Conservation (phyloP, 73 alveolate genomes). For the Durusdinium trenchii region DNA sequence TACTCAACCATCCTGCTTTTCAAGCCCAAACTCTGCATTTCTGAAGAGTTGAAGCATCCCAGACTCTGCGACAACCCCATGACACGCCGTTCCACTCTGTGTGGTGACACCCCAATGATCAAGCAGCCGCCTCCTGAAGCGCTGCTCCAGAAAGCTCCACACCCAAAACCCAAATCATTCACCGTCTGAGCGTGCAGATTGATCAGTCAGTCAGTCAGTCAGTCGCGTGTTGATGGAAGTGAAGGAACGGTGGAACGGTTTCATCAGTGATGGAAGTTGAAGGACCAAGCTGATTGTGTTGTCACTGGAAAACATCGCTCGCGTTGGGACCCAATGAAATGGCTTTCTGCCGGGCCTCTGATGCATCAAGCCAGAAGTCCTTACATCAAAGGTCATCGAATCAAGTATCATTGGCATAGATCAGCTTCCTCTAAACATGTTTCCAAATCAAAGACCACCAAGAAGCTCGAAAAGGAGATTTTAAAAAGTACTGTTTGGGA, state of each 20-base stretch:
- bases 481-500: too few species aligned
- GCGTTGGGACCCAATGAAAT: background rate
- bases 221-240: background rate
- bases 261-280: background rate
- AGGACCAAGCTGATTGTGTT: background rate
- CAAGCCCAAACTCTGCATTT: too few species aligned
- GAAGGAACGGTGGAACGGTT: background rate
- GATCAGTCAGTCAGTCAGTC: background rate
- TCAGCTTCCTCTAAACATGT: too few species aligned
- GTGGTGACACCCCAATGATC: background rate
- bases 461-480: too few species aligned
- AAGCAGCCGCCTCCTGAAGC: slow-evolving; percentile 83
- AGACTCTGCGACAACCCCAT: too few species aligned
- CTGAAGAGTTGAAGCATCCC: too few species aligned
- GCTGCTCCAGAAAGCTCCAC: slow-evolving; percentile 62
- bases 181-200: background rate
- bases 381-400: background rate
- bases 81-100: background rate
- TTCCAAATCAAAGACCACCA: too few species aligned
- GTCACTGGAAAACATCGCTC: background rate
- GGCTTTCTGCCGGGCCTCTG: background rate
- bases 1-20: too few species aligned
- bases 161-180: slow-evolving; percentile 25
- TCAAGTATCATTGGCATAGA: too few species aligned
- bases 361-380: slow-evolving; percentile 38